Evolutionary conservation across 2,329 filamentous ascomycete genomes (phyloP).

Genomic region (Kalmusia sp.): DNA sequence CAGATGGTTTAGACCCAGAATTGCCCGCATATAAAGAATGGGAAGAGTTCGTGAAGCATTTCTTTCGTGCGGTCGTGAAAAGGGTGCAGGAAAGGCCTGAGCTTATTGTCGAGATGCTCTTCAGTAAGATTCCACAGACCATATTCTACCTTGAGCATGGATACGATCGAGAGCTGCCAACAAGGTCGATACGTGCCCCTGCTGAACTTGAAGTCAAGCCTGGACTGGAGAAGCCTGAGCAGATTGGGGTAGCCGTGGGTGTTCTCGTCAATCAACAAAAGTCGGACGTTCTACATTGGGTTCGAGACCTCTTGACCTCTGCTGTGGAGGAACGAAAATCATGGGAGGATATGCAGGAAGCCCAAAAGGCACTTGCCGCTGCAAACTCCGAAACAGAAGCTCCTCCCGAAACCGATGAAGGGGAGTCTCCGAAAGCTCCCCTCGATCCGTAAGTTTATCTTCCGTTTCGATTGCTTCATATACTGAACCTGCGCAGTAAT

Average conservation of each 20-base stretch:
- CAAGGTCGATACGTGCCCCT: constrained; percentile 71
- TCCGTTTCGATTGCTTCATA: constrained; percentile 32
- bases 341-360: constrained; percentile 77
- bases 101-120: constrained; percentile 88
- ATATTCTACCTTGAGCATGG: constrained; percentile 91
- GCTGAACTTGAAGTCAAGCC: constrained; percentile 85
- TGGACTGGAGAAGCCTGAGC: constrained; percentile 67
- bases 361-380: constrained; percentile 55
- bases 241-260: constrained; percentile 81
- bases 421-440: constrained; percentile 46
- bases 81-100: constrained; percentile 87
- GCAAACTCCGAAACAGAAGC: constrained; percentile 30
- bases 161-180: constrained; percentile 78
- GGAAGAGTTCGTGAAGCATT: constrained; percentile 85
- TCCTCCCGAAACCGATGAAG: constrained; percentile 44
- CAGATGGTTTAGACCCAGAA: constrained; percentile 73
- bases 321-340: constrained; percentile 76
- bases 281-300: constrained; percentile 78
- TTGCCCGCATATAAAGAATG: constrained; percentile 81
- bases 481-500: constrained; percentile 27
- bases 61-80: constrained; percentile 80
- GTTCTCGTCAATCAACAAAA: constrained; percentile 82
- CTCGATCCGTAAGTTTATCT: constrained; percentile 48
- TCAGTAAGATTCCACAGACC: constrained; percentile 86
- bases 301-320: constrained; percentile 72